Conservation (phyloP, 257 asterid species). For the Gynochthodes officinalis region DNA sequence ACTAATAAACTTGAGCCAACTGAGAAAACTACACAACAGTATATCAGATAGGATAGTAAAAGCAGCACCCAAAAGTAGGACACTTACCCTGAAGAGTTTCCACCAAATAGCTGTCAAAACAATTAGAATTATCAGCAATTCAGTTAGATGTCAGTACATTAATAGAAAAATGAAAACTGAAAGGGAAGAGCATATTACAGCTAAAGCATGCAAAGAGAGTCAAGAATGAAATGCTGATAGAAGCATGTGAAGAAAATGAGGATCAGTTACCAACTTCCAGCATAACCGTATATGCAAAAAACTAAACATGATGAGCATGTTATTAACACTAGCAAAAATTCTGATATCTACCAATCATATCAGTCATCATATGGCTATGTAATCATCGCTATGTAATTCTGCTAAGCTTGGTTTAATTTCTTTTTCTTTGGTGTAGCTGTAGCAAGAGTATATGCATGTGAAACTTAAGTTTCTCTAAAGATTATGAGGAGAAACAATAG, state of each 20-base stretch:
- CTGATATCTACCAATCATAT: background rate
- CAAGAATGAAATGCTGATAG: background rate
- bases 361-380: background rate
- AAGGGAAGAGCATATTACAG: background rate
- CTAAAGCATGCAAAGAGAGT: background rate
- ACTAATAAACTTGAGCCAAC: slow-evolving; percentile 10
- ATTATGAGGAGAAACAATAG: background rate
- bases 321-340: background rate
- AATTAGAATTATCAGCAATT: slow-evolving; percentile 18
- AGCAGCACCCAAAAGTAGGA: background rate
- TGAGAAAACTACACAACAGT: background rate
- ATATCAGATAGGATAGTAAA: background rate
- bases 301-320: background rate
- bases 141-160: slow-evolving; percentile 11
- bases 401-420: background rate
- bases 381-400: background rate
- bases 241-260: background rate
- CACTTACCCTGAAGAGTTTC: slow-evolving; percentile 67
- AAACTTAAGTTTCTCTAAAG: background rate
- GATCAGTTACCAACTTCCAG: background rate
- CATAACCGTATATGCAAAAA: background rate
- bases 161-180: background rate
- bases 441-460: background rate
- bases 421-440: background rate
- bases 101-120: slow-evolving; percentile 69